Percentiles rank a stretch among this genome's conserved stretches.
These are phyloP conservation scores for Cyclostephanos tholiformis DNA, from an alignment of 108 stramenopile genomes.

Conservation along the genomic window DNA sequence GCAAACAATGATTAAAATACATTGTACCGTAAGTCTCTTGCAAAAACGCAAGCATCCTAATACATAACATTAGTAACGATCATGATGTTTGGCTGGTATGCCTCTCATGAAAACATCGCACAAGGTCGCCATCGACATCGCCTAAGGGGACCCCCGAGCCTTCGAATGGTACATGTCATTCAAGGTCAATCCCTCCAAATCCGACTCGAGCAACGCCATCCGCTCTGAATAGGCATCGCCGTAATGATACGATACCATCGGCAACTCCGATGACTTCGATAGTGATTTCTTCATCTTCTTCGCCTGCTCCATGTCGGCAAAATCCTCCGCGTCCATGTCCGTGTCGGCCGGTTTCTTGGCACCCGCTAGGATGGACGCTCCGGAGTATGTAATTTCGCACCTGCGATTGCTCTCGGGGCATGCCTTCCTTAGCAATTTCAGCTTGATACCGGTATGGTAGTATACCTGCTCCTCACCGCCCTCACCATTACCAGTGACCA, in stretches of 20 bases:
- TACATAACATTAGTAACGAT: too few species aligned
- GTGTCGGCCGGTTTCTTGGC: conserved; percentile 23
- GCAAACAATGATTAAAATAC: too few species aligned
- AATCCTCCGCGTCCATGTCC: conserved; percentile 33
- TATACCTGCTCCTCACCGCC: conserved; percentile 58
- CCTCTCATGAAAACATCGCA: too few species aligned
- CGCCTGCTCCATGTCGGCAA: conserved; percentile 38
- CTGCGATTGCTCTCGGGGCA: conserved; percentile 1
- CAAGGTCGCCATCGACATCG: too few species aligned
- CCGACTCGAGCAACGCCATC: conserved; percentile 35
- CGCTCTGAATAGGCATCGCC: conserved; percentile 55
- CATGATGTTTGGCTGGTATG: too few species aligned
- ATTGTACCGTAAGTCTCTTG: too few species aligned
- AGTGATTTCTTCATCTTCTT: conserved; percentile 37
- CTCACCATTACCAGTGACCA: conserved; percentile 25
- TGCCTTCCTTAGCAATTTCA: conserved; percentile 50
- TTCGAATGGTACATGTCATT: conserved; percentile 49
- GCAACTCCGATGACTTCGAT: conserved; percentile 20
- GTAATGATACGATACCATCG: conserved; percentile 56
- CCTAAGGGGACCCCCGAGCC: neutral
- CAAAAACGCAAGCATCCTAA: too few species aligned
- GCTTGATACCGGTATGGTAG: conserved; percentile 63
- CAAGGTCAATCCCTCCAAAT: conserved; percentile 45
- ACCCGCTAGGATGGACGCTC: conserved; percentile 41
- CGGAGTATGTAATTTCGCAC: conserved; percentile 42